phyloP scores from a whole-genome alignment of 225 moss, liverwort and hornwort genomes.

The Lunularia cruciata region DNA sequence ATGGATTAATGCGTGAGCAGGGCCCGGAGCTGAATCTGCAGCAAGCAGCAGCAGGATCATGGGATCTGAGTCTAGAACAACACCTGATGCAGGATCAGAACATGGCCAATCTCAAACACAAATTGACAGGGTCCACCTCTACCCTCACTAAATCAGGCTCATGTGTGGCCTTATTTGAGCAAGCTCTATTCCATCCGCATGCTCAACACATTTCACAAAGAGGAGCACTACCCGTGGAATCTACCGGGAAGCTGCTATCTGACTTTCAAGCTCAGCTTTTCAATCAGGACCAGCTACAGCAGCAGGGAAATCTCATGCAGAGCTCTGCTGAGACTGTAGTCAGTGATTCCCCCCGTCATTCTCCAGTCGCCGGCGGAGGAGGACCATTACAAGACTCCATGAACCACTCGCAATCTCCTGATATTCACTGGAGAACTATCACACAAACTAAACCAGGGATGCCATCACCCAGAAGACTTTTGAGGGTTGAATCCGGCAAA shows the following conservation, averaged over 20 bases:
- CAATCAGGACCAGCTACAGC: slow-evolving; percentile 10
- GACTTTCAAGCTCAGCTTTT: slow-evolving; percentile 32
- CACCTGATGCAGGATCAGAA: slow-evolving; percentile 25
- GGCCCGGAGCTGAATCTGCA: slow-evolving; percentile 22
- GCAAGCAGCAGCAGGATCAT: slow-evolving; percentile 22
- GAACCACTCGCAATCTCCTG: slow-evolving; percentile 4
- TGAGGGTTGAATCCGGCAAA: slow-evolving; percentile 8
- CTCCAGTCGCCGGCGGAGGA: background rate
- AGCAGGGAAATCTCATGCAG: slow-evolving; percentile 13
- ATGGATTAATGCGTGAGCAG: slow-evolving; percentile 24
- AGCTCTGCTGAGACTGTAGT: slow-evolving; percentile 8
- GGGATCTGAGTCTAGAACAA: slow-evolving; percentile 31
- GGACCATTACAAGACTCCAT: background rate
- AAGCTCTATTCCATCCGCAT: slow-evolving; percentile 24
- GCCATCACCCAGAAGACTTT: slow-evolving; percentile 3
- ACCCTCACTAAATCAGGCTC: slow-evolving; percentile 29
- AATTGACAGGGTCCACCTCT: slow-evolving; percentile 22
- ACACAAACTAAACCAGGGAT: background rate
- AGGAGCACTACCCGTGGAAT: slow-evolving; percentile 15
- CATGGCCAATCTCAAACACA: slow-evolving; percentile 43
- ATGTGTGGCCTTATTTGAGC: slow-evolving; percentile 29
- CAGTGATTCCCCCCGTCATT: slow-evolving; percentile 14
- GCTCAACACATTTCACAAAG: slow-evolving; percentile 9
- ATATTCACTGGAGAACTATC: slow-evolving; percentile 19
- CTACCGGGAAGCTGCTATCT: slow-evolving; percentile 12